A percentile compares a stretch with the other conserved stretches of the same genome.
Evolutionary conservation across 768 basidiomycete genomes (phyloP).

Genomic region (Tricholoma terreum): DNA sequence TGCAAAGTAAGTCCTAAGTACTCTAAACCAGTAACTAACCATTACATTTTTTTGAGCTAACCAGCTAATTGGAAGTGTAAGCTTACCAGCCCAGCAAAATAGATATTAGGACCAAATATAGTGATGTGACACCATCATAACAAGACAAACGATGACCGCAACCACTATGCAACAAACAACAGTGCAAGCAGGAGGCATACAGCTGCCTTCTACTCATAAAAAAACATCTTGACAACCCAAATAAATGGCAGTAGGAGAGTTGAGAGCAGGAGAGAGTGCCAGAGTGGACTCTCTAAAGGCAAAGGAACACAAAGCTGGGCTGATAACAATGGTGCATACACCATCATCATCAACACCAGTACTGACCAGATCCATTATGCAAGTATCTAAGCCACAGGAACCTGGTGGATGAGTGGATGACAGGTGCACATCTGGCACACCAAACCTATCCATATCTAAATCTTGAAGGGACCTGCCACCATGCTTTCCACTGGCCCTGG

Average conservation of each 20-base stretch:
- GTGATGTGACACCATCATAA: neutral
- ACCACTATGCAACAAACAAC: neutral
- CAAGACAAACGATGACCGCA: neutral
- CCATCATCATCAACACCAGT: neutral
- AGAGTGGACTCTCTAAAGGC: no score
- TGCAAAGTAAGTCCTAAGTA: no score
- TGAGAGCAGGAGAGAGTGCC: no score
- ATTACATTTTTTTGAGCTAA: neutral
- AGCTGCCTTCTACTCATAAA: no score
- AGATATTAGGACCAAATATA: neutral
- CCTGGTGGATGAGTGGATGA: neutral
- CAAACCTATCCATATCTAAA: neutral
- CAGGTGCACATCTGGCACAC: neutral
- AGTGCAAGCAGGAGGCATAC: neutral
- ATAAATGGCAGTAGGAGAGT: no score
- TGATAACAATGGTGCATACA: neutral
- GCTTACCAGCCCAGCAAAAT: neutral
- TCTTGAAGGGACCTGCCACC: neutral
- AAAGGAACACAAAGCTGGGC: neutral
- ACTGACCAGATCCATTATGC: neutral
- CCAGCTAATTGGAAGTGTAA: neutral
- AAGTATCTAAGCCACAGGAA: neutral
- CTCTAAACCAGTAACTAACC: neutral
- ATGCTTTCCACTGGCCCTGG: no score
- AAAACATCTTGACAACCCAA: no score